Evolutionary conservation across 139 green algal species (phyloP), one percentile per base, ranked within the genome.

Genomic region (Tetraselmis chui): DNA sequence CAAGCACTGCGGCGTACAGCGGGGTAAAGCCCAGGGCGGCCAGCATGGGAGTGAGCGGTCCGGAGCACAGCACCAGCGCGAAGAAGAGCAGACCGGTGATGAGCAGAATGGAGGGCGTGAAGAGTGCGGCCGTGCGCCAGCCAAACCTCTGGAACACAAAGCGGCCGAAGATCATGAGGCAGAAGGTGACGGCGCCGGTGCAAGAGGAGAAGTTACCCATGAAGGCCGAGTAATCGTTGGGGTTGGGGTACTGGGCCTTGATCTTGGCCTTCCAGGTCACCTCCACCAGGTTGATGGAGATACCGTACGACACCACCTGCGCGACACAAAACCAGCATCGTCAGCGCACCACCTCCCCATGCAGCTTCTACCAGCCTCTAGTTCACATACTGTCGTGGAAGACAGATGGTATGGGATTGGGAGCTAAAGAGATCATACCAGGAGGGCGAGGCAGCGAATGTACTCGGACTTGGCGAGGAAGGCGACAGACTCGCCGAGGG

Each of bases 251-350:
- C 94, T 99, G 96, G 5, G 93, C 93, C 95, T 99, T 99, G 88
- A 99, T 95, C 93, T 99, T 99, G 88, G 90, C 92, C 93, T 99
- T 99, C 96, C 96, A 99, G 30, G 96, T 99, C 59, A 99, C 96
- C 92, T 99, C 96, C 67, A 99, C 96, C 90, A 99, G 88, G 93
- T 99, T 99, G 89, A 99, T 99, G 84, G 90, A 96, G 85, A 99
- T 98, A 84, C 96, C 96, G 82, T 99, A 99, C 1, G 94, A 91
- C 30, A 99, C 95, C 82, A 98, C 91, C 90, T 90, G 76, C 1
- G 23, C 0, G 22, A 29, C 0, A n/a, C n/a, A 26, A 11, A 11
- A 80, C 23, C 28, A 59, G 77, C 11, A 79, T 31, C 29, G 75
- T 11, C 29, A 23, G 75, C 29, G 23, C 75, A 79, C 11, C 23